Percentiles rank a stretch among this genome's conserved stretches.
Conservation (phyloP, 257 asterid species). For the Verbascum thapsus region DNA sequence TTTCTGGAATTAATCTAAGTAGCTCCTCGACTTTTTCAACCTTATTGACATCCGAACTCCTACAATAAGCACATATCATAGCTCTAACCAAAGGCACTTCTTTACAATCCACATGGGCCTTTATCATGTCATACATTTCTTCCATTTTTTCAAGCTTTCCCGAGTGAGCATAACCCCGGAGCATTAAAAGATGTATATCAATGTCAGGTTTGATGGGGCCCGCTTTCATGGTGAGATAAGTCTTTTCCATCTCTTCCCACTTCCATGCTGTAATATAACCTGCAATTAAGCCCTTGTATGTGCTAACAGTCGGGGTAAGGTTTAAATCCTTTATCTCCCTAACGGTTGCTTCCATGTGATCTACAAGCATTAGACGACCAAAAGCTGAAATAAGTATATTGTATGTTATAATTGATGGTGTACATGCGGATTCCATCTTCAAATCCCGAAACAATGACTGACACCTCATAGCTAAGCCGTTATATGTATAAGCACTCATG, state of each 20-base stretch:
- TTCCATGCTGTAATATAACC: slow-evolving; percentile 90
- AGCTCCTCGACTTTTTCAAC: slow-evolving; percentile 64
- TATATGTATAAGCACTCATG: slow-evolving; percentile 60
- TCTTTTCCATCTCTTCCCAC: slow-evolving; percentile 82
- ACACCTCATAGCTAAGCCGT: slow-evolving; percentile 53
- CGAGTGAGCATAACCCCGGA: slow-evolving; percentile 78
- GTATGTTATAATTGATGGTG: slow-evolving; percentile 73
- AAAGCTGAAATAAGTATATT: slow-evolving; percentile 77
- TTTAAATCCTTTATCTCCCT: slow-evolving; percentile 53
- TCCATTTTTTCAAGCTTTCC: slow-evolving; percentile 81
- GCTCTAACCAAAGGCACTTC: slow-evolving; percentile 51
- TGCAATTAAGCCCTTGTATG: slow-evolving; percentile 62
- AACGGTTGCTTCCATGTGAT: slow-evolving; percentile 74
- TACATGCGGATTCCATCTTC: slow-evolving; percentile 53
- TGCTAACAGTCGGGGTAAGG: slow-evolving; percentile 49
- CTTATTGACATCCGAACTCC: slow-evolving; percentile 53
- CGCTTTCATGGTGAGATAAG: slow-evolving; percentile 55
- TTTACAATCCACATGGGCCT: slow-evolving; percentile 42
- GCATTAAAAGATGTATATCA: slow-evolving; percentile 61
- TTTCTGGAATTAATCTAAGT: slow-evolving; percentile 53
- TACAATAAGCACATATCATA: slow-evolving; percentile 74
- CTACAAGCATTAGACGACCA: slow-evolving; percentile 67
- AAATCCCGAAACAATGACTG: slow-evolving; percentile 59
- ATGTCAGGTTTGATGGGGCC: slow-evolving; percentile 50
- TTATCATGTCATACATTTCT: slow-evolving; percentile 56